phyloP scores from a whole-genome alignment of 23 red algal genomes.

The Gracilaria gracilis region DNA sequence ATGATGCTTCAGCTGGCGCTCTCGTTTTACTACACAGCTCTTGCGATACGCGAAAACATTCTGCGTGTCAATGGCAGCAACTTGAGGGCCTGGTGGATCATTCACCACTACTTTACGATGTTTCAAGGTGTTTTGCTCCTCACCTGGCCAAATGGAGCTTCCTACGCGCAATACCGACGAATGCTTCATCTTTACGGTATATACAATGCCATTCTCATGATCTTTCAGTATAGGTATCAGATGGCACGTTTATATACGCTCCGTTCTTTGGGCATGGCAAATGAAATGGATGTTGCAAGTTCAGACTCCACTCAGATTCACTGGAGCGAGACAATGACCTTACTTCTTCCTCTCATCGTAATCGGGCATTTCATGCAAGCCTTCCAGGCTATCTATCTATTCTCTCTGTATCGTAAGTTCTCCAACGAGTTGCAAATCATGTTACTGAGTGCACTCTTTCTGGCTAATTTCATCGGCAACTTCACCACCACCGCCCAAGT shows the following conservation, averaged over 20 bases:
- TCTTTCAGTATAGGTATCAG: slow-evolving; percentile 97
- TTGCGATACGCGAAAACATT: slow-evolving; percentile 96
- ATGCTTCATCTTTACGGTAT: slow-evolving; percentile 88
- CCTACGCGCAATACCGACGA: slow-evolving; percentile 81
- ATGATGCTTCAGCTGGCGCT: slow-evolving; percentile 94
- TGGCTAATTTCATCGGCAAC: slow-evolving; percentile 89
- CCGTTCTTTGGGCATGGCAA: slow-evolving; percentile 90
- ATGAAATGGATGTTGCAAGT: slow-evolving; percentile 98
- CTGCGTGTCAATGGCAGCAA: slow-evolving; percentile 92
- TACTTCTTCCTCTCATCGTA: slow-evolving; percentile 88
- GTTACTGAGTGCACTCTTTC: slow-evolving; percentile 61
- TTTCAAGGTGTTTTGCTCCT: slow-evolving; percentile 80
- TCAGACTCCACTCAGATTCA: slow-evolving; percentile 94
- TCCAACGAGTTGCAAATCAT: slow-evolving; percentile 72
- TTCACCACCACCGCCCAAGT: slow-evolving; percentile 77
- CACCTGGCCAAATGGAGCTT: slow-evolving; percentile 88
- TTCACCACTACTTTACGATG: slow-evolving; percentile 97
- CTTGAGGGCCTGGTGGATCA: slow-evolving; percentile 95
- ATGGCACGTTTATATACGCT: slow-evolving; percentile 96
- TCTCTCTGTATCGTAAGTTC: slow-evolving; percentile 56
- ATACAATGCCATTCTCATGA: slow-evolving; percentile 93
- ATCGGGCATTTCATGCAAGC: slow-evolving; percentile 90
- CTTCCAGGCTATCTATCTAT: slow-evolving; percentile 65
- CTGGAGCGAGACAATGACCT: slow-evolving; percentile 89
- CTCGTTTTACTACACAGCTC: slow-evolving; percentile 92